Conservation (phyloP, 371 early-diverging fungal species). For the Mucor mucedo region DNA sequence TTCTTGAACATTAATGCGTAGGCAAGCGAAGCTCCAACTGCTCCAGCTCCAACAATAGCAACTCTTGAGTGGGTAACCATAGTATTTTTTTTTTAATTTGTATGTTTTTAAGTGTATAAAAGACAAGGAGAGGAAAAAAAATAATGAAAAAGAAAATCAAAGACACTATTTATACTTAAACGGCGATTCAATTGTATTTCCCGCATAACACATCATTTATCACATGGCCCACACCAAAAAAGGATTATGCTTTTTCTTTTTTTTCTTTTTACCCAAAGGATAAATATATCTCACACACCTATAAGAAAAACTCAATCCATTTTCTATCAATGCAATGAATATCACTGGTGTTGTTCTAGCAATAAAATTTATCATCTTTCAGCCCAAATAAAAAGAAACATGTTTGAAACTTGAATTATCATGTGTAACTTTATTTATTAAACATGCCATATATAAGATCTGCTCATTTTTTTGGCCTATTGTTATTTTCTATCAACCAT, state of each 20-base stretch:
- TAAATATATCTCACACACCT: too few species aligned
- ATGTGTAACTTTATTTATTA: slow-evolving; percentile 5
- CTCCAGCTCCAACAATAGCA: slow-evolving; percentile 82
- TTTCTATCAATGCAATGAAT: too few species aligned
- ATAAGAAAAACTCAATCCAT: too few species aligned
- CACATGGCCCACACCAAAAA: too few species aligned
- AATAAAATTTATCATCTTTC: background rate
- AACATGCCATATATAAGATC: slow-evolving; percentile 1
- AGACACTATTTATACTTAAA: background rate
- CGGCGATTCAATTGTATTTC: background rate
- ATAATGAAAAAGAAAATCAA: slow-evolving; percentile 4
- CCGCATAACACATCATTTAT: background rate
- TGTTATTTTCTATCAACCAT: slow-evolving; percentile 2
- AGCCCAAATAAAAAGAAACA: background rate
- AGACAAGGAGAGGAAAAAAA: background rate
- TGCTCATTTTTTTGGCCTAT: slow-evolving; percentile 3
- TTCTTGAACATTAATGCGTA: slow-evolving; percentile 75
- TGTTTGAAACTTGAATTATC: background rate
- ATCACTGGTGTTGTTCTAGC: too few species aligned
- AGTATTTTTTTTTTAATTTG: background rate
- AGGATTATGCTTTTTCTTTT: too few species aligned
- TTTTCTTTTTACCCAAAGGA: too few species aligned
- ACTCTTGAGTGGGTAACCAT: slow-evolving; percentile 41
- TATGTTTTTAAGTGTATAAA: background rate
- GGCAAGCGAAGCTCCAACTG: slow-evolving; percentile 82